Evolutionary conservation across 768 basidiomycete genomes (phyloP), one percentile per base, ranked within the genome.

Genomic region (Calocybe gangraenosa): DNA sequence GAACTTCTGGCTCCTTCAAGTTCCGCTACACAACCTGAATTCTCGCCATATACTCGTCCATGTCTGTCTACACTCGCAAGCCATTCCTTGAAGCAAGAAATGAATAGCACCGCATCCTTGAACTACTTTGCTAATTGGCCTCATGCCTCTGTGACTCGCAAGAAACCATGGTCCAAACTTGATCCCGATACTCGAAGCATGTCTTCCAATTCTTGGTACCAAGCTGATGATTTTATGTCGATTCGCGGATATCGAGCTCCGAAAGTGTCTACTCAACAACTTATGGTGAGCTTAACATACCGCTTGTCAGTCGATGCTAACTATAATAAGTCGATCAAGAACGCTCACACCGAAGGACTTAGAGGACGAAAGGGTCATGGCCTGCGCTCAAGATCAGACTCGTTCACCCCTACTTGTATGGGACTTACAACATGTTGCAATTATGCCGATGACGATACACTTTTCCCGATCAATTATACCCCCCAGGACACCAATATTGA

Each of bases 41-140:
- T 59, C 15, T 17, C 53, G 28, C 53, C 49, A 35, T 53, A 58
- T 30, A 31, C 10, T 41, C 47, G 47, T 15, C 47, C 55, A 2
- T 41, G 49, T 30, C 56, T 63, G 7, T 58, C 59, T 18, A 58
- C 61, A 13, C 51, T 63, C 19, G 59, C 61, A 14, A 63, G 59
- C 49, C 56, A 61, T 20, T 59, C 61, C 18, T 53, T 63, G 37
- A 57, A 51, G 37, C 52, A 41, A 17, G 56, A 61, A 39, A 33
- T 63, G 21, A 40, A 47, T 37, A 45, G 40, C 13, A 39, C 48
- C 18, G 31, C 44, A 13, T 41, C 45, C 13, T 40, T 30, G 10
- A 46, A 34, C 33, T 42, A 45, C 25, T 37, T 54, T n/a, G 32
- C 42, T 31, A 48, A 48, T n/a, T 47, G 53, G 44, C 40, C 47